Base-by-base conservation (phyloP, 129 eudicot species). In the Dittrichia graveolens region DNA sequence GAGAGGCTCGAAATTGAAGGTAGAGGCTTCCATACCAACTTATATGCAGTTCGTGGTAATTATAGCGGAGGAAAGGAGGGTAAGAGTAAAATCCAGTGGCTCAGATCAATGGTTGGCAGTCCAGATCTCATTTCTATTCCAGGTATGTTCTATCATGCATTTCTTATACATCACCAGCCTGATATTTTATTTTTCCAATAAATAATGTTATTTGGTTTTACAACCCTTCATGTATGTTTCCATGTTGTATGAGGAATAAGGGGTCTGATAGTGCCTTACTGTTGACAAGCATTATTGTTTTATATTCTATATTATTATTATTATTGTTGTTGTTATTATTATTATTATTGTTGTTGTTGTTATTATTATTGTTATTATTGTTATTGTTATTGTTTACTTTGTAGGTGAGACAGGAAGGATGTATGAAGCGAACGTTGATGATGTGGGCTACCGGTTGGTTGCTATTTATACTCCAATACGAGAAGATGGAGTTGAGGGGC, bases 351-450 rank as follows among this genome's bases (percentile, higher is more conserved):
- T 34, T 62, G 13, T 16, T 4, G n/a, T 77, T 15, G 75, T 14
- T 46, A n/a, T n/a, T n/a, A n/a, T n/a, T n/a, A n/a, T n/a, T n/a
- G n/a, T n/a, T n/a, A n/a, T n/a, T n/a, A n/a, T n/a, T n/a, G 4
- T 45, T 10, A 2, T 34, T 62, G 13, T 16, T 4, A 18, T 77
- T 15, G 75, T 14, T 46, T 61, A 47, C 31, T 24, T 73, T 84
- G 71, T 78, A 95, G 99, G 97, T 44, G 97, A 95, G 80, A 95
- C 91, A 0, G 99, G 99, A 72, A 95, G 96, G 75, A 95, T 95
- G 99, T 95, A 95, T 48, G 99, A 95, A 86, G 97, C 99, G 46
- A 95, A 95, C 80, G 99, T 95, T 59, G 97, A 95, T 83, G 99
- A 95, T 48, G 99, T 95, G 52, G 97, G 99, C 50, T 95, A 95